Evolutionary conservation across 345 rosid species (phyloP).

Genomic region (Psidium guajava): DNA sequence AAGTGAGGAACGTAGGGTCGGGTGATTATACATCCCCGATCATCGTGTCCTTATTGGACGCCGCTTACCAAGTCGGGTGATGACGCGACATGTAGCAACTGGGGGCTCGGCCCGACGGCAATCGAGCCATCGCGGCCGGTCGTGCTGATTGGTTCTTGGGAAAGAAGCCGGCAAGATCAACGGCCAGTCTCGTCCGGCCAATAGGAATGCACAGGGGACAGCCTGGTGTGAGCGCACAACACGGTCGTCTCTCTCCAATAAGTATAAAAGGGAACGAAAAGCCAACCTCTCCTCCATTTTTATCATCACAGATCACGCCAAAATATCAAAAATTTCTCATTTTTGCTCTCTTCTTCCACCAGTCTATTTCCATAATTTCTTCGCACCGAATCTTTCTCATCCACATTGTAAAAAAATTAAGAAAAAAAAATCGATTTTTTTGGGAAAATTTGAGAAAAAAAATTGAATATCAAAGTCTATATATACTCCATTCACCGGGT

Average conservation of each 20-base stretch:
- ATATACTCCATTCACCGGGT: conserved; percentile 26
- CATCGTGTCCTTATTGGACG: not conserved
- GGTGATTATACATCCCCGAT: fast-evolving
- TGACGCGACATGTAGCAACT: not conserved
- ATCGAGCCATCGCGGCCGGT: not conserved
- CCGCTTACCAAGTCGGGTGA: not conserved
- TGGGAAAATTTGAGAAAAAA: not conserved
- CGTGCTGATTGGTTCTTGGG: not conserved
- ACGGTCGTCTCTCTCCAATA: not conserved
- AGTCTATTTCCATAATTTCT: not conserved
- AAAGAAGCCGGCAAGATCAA: not conserved
- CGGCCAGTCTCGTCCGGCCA: not conserved
- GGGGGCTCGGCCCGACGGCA: too few species aligned
- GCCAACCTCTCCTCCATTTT: not conserved
- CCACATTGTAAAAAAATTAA: not conserved
- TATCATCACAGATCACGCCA: not conserved
- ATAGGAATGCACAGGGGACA: not conserved
- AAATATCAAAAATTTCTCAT: not conserved
- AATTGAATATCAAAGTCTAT: conserved; percentile 8
- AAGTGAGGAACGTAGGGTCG: fast-evolving
- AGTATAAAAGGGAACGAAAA: not conserved
- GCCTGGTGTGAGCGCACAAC: not conserved
- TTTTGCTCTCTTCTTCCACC: not conserved
- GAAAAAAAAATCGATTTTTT: not conserved
- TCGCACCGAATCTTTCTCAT: not conserved